Evolutionary conservation across 1,139 yeast genomes (phyloP).

Genomic region (Neolecta irregularis): DNA sequence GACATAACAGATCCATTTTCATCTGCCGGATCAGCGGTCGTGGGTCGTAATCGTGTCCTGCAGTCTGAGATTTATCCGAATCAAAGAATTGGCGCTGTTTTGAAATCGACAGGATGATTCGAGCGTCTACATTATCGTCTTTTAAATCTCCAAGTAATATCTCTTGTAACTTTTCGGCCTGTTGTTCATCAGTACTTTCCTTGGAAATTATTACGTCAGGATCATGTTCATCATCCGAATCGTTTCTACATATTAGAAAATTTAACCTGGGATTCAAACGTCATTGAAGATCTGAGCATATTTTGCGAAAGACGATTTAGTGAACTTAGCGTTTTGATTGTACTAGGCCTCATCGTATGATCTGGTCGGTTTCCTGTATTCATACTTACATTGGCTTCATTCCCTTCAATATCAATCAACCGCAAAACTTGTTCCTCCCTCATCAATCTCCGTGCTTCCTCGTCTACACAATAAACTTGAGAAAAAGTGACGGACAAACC

Average conservation of each 20-base stretch:
- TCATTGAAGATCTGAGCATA: constrained; percentile 12
- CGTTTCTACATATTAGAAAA: too few species aligned
- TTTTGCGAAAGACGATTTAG: constrained; percentile 47
- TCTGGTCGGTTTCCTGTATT: constrained; percentile 69
- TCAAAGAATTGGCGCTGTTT: constrained; percentile 10
- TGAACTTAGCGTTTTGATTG: constrained; percentile 38
- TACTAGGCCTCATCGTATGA: constrained; percentile 57
- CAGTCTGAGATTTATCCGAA: background rate
- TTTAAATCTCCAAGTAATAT: constrained; percentile 10
- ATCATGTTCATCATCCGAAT: too few species aligned
- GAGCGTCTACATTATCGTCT: constrained; percentile 7
- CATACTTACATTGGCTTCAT: constrained; percentile 64
- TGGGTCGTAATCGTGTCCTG: background rate
- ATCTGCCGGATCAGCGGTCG: background rate
- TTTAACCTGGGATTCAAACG: background rate
- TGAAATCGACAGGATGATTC: constrained; percentile 8
- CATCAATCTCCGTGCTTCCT: constrained; percentile 17
- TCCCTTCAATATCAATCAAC: constrained; percentile 57
- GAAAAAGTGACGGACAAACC: constrained; percentile 7
- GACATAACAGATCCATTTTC: background rate
- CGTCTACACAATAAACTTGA: constrained; percentile 14
- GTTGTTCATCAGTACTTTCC: too few species aligned
- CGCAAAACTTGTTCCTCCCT: constrained; percentile 22
- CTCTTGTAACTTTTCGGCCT: too few species aligned
- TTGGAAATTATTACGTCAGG: too few species aligned